Evolutionary conservation across 2,329 filamentous ascomycete genomes (phyloP).

Genomic region (Colletotrichum navitas): DNA sequence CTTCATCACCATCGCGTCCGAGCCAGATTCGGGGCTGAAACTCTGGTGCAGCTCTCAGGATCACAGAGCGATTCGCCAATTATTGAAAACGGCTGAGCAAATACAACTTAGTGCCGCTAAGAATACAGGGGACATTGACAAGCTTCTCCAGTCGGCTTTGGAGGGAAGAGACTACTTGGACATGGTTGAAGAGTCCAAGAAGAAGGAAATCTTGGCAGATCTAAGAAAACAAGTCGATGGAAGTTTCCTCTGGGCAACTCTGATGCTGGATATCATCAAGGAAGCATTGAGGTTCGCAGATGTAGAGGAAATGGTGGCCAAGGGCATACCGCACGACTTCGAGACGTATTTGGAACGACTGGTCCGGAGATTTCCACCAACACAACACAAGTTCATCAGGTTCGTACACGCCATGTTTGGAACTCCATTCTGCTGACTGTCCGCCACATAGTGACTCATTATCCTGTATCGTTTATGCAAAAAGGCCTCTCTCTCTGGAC

Average conservation of each 20-base stretch:
- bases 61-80: background rate
- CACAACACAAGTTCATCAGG: background rate
- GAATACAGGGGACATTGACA: background rate
- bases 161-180: background rate
- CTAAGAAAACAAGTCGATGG: background rate
- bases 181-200: background rate
- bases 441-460: background rate
- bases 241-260: background rate
- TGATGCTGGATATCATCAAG: background rate
- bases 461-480: background rate
- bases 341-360: background rate
- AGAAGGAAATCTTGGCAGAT: background rate
- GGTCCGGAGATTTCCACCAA: background rate
- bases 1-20: background rate
- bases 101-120: background rate
- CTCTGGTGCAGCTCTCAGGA: background rate
- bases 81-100: background rate
- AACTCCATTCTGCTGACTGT: background rate
- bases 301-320: background rate
- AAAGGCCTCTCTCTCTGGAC: background rate
- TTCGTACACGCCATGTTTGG: background rate
- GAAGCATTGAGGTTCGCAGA: background rate
- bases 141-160: background rate
- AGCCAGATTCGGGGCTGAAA: background rate
- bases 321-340: background rate